A percentile compares a stretch with the other conserved stretches of the same genome.
phyloP scores from a whole-genome alignment of 345 rosid genomes.

The Citrus trifoliata region DNA sequence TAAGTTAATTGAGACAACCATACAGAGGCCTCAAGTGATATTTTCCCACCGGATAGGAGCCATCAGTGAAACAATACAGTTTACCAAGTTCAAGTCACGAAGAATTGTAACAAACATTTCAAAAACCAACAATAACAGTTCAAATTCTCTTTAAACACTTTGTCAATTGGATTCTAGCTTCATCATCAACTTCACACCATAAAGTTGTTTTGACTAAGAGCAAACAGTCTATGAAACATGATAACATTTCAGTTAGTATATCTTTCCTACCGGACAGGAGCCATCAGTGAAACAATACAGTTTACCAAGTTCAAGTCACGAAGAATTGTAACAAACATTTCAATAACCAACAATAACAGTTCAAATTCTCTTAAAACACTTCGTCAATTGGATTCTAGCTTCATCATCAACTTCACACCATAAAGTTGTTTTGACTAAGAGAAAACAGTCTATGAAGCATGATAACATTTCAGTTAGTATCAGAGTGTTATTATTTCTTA shows the following conservation, averaged over 20 bases:
- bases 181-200: conserved; percentile 3
- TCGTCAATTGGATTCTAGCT: not conserved
- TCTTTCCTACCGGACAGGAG: no score
- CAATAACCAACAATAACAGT: not conserved
- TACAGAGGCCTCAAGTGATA: not conserved
- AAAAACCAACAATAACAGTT: not conserved
- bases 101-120: not conserved
- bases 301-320: not conserved
- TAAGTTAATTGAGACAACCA: not conserved
- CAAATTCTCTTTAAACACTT: not conserved
- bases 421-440: conserved; percentile 1
- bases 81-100: not conserved
- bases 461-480: not conserved
- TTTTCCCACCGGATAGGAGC: not conserved
- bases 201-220: not conserved
- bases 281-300: no score
- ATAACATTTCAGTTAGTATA: not conserved
- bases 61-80: not conserved
- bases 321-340: not conserved
- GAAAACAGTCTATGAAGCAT: not conserved
- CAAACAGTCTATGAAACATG: not conserved
- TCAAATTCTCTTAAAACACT: not conserved
- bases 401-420: conserved; percentile 1
- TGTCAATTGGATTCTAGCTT: not conserved
- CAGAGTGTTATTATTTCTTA: not conserved